A percentile compares a stretch with the other conserved stretches of the same genome.
Conservation (phyloP, 768 basidiomycete species). For the Sporobolomyces pararoseus region DNA sequence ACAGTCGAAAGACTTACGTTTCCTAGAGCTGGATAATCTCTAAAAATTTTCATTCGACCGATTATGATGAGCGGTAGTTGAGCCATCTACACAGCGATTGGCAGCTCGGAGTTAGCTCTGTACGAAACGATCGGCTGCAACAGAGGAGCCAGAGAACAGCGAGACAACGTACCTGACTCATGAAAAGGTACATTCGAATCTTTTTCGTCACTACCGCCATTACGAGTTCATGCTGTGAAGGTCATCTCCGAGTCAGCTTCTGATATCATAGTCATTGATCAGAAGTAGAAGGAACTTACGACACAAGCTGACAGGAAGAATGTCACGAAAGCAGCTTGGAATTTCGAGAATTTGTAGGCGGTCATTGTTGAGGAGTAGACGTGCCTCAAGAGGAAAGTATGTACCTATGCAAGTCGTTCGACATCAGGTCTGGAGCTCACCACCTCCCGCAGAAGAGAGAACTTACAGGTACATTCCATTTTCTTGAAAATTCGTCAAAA, state of each 20-base stretch:
- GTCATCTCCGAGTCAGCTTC: constrained; percentile 47
- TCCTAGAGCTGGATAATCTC: constrained; percentile 69
- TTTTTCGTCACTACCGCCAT: constrained; percentile 87
- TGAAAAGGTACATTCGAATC: constrained; percentile 84
- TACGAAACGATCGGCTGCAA: background rate
- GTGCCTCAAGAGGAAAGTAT: constrained; percentile 66
- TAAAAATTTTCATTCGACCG: constrained; percentile 70
- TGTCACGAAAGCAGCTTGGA: constrained; percentile 83
- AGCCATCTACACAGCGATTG: constrained; percentile 59
- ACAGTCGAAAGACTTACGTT: constrained; percentile 43
- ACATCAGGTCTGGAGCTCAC: no score
- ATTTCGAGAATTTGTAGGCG: constrained; percentile 68
- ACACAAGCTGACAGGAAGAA: constrained; percentile 63
- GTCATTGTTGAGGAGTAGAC: constrained; percentile 87
- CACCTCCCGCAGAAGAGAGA: background rate
- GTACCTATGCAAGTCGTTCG: no score
- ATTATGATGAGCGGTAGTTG: constrained; percentile 88
- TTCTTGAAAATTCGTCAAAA: constrained; percentile 94
- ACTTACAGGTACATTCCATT: constrained; percentile 88
- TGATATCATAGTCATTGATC: background rate
- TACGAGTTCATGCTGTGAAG: constrained; percentile 71
- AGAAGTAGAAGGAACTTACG: background rate
- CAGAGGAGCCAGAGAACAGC: background rate
- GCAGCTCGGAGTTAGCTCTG: background rate
- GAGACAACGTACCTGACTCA: constrained; percentile 58